These are phyloP conservation scores for Heliamphora pulchella DNA, from an alignment of 179 eudicot genomes.

Conservation along the genomic window DNA sequence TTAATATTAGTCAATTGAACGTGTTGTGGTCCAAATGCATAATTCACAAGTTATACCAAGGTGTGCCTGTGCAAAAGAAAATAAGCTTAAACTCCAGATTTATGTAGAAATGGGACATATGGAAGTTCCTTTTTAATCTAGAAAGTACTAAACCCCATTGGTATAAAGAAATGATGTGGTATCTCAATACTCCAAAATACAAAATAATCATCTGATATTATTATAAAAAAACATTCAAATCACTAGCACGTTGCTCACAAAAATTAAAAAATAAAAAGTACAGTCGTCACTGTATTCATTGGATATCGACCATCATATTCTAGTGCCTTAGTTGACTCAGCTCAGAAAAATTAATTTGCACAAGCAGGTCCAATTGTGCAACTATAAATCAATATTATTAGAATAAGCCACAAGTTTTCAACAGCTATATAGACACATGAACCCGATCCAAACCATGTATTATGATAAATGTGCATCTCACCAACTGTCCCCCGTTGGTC, in stretches of 20 bases:
- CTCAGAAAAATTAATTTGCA: background rate
- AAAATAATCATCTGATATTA: background rate
- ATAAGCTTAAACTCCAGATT: background rate
- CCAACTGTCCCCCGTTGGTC: slow-evolving; percentile 6
- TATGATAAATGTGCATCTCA: slow-evolving; percentile 2
- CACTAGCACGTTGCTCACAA: background rate
- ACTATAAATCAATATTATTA: background rate
- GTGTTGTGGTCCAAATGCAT: too few relatives aligned
- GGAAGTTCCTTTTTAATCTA: background rate
- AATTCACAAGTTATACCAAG: too few relatives aligned
- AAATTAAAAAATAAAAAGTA: background rate
- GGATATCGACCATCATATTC: background rate
- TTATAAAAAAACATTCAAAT: too few relatives aligned
- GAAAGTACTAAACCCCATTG: background rate
- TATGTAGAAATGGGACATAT: background rate
- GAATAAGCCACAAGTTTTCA: slow-evolving; percentile 4
- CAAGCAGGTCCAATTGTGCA: slow-evolving; percentile 6
- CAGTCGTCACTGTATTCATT: background rate
- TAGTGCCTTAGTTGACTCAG: background rate
- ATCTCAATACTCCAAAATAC: background rate
- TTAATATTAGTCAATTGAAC: too few relatives aligned
- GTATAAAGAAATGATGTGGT: background rate
- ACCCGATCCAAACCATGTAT: slow-evolving; percentile 9
- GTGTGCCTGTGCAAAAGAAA: background rate
- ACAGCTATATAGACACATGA: slow-evolving; percentile 10